Conservation (phyloP, 768 basidiomycete species). For the Rhizopogon vulgaris region DNA sequence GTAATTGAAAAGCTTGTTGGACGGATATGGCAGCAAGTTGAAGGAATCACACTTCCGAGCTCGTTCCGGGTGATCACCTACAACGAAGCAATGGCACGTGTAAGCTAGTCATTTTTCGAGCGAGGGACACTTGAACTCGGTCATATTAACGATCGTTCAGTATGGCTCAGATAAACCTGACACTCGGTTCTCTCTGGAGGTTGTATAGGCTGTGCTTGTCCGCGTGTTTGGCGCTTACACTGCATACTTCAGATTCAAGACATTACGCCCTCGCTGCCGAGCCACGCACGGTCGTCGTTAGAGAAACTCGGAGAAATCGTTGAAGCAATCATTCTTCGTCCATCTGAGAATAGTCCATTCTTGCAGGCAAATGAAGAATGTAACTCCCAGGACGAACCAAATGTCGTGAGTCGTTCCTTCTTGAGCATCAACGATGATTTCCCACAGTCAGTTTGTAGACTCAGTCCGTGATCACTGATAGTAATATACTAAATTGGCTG, state of each 20-base stretch:
- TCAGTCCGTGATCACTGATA: conserved; percentile 41
- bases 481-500: conserved; percentile 45
- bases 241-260: conserved; percentile 27
- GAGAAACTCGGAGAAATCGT: conserved; percentile 22
- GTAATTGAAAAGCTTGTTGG: conserved; percentile 72
- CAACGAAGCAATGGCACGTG: conserved; percentile 82
- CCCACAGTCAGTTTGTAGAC: conserved; percentile 32
- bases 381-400: conserved; percentile 14
- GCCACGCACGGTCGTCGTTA: conserved; percentile 17
- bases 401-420: conserved; percentile 17
- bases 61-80: conserved; percentile 84
- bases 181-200: conserved; percentile 82
- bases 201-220: conserved; percentile 26
- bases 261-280: conserved; percentile 25
- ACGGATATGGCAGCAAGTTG: conserved; percentile 68
- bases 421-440: neutral
- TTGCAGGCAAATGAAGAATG: conserved; percentile 20
- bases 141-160: conserved; percentile 34
- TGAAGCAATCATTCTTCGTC: conserved; percentile 29
- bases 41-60: conserved; percentile 54
- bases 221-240: conserved; percentile 3
- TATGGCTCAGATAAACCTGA: conserved; percentile 97
- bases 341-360: conserved; percentile 18
- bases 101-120: conserved; percentile 31
- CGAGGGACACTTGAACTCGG: conserved; percentile 9